phyloP scores from a whole-genome alignment of 2,329 filamentous ascomycete genomes.

The Epichloe elymi region DNA sequence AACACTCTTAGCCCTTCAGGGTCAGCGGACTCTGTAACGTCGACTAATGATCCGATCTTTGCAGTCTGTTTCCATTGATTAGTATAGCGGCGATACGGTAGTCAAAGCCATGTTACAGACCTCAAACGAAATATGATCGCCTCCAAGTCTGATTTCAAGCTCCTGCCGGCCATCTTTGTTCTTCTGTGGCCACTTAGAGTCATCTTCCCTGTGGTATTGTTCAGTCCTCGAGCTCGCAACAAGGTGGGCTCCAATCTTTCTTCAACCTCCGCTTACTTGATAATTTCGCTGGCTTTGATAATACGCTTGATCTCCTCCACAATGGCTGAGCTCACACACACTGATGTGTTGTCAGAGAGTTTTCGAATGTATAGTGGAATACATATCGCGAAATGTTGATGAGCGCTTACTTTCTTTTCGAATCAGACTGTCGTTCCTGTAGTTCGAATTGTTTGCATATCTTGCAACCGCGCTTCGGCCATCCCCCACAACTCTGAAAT shows the following conservation, averaged over 20 bases:
- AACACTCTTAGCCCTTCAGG: constrained; percentile 94
- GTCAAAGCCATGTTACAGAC: constrained; percentile 31
- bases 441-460: constrained; percentile 99
- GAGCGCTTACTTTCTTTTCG: constrained; percentile 82
- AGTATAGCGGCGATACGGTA: neutral
- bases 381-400: constrained; percentile 19
- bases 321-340: constrained; percentile 88
- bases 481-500: constrained; percentile 89
- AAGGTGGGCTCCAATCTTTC: neutral
- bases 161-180: constrained; percentile 98
- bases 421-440: constrained; percentile 95
- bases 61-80: constrained; percentile 55
- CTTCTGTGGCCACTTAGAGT: constrained; percentile 97
- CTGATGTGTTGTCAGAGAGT: constrained; percentile 30
- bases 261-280: constrained; percentile 52
- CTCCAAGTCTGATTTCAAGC: constrained; percentile 84
- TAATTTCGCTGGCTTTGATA: constrained; percentile 91
- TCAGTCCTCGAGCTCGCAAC: neutral
- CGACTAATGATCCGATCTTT: constrained; percentile 93
- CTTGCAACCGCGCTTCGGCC: constrained; percentile 85
- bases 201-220: constrained; percentile 65
- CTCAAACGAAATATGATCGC: constrained; percentile 97
- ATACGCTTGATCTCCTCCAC: constrained; percentile 94
- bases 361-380: neutral
- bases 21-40: constrained; percentile 91